These are phyloP conservation scores for Colletotrichum agaves DNA, from an alignment of 2,329 filamentous ascomycete species.

Conservation along the genomic window DNA sequence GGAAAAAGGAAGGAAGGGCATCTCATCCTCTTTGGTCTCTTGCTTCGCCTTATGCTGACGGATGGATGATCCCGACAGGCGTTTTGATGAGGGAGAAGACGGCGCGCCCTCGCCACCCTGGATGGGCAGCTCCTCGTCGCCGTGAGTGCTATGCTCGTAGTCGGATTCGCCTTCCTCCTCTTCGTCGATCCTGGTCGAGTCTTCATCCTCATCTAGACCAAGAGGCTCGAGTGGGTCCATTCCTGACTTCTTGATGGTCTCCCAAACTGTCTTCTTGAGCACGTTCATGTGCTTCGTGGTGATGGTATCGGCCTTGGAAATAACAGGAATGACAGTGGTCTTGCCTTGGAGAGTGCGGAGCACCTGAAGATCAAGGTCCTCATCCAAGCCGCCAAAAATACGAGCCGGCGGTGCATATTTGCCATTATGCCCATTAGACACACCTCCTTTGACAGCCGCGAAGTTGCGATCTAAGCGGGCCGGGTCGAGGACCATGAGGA, in stretches of 20 bases:
- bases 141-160: conserved; percentile 43
- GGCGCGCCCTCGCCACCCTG: conserved; percentile 45
- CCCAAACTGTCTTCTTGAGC: conserved; percentile 90
- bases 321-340: conserved; percentile 94
- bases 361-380: conserved; percentile 90
- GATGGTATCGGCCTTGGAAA: conserved; percentile 96
- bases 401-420: conserved; percentile 57
- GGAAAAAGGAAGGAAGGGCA: conserved; percentile 85
- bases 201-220: conserved; percentile 80
- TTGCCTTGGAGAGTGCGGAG: conserved; percentile 89
- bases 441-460: conserved; percentile 66
- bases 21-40: conserved; percentile 61
- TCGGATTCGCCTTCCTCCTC: conserved; percentile 58
- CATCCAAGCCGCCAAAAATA: conserved; percentile 78
- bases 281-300: conserved; percentile 94
- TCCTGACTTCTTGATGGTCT: conserved; percentile 84
- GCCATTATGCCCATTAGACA: conserved; percentile 62
- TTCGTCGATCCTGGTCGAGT: conserved; percentile 66
- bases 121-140: conserved; percentile 53
- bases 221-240: conserved; percentile 90
- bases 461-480: conserved; percentile 86
- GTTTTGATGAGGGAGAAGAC: conserved; percentile 54
- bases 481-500: conserved; percentile 92
- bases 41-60: conserved; percentile 57
- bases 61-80: conserved; percentile 58